These are phyloP conservation scores for Aspergillus aculeatinus DNA, from an alignment of 2,329 filamentous ascomycete species.

Conservation along the genomic window DNA sequence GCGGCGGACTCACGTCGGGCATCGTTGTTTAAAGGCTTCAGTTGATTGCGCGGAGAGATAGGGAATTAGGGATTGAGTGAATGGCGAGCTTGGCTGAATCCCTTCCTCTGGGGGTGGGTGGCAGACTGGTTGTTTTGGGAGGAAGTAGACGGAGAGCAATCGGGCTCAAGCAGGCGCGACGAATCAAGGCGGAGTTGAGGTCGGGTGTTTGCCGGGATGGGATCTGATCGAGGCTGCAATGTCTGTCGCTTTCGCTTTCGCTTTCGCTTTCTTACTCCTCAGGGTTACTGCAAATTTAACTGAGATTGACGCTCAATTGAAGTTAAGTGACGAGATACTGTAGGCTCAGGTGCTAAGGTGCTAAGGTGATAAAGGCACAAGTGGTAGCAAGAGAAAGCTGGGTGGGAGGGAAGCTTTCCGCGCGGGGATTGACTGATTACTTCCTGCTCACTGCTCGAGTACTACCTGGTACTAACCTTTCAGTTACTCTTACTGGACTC, in stretches of 20 bases:
- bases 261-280: too few species aligned
- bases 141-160: conserved; percentile 6
- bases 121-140: not conserved
- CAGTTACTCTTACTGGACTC: too few species aligned
- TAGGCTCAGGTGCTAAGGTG: not conserved
- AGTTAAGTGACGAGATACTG: not conserved
- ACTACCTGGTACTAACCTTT: too few species aligned
- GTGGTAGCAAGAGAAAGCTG: conserved; percentile 5
- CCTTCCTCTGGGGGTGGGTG: not conserved
- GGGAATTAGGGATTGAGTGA: conserved; percentile 3
- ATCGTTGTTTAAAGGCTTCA: conserved; percentile 23
- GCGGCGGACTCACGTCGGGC: conserved; percentile 35
- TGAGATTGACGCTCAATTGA: not conserved
- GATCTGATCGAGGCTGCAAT: too few species aligned
- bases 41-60: conserved; percentile 5
- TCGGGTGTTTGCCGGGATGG: conserved; percentile 8
- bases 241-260: too few species aligned
- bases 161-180: conserved; percentile 12
- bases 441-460: not conserved
- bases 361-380: not conserved
- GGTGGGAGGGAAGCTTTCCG: conserved; percentile 7
- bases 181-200: conserved; percentile 16
- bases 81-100: not conserved
- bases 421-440: not conserved
- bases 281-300: not conserved